Evolutionary conservation across 73 alveolate genomes (phyloP).

Genomic region (Blepharisma stoltei): DNA sequence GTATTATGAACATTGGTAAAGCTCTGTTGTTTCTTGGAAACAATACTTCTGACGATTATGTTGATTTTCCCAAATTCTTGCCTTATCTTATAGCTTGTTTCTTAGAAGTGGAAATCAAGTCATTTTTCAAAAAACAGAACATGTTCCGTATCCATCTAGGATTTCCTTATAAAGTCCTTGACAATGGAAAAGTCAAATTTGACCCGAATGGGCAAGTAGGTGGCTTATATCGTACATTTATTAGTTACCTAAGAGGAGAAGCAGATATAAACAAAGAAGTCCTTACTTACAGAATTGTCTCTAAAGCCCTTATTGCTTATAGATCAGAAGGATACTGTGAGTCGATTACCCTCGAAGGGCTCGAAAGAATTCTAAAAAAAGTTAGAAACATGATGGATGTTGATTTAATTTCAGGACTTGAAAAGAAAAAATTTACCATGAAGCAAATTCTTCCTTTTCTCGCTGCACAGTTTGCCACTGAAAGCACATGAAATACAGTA

Average conservation of each 20-base stretch:
- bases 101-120: background rate
- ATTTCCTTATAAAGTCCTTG: background rate
- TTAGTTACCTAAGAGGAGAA: constrained; percentile 11
- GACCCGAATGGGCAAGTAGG: background rate
- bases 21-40: background rate
- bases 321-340: constrained; percentile 2
- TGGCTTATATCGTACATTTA: background rate
- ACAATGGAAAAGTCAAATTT: background rate
- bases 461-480: background rate
- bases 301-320: background rate
- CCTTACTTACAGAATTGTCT: background rate
- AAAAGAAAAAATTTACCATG: constrained; percentile 5
- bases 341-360: background rate
- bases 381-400: background rate
- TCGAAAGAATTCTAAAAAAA: constrained; percentile 7
- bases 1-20: too few species aligned
- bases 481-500: background rate
- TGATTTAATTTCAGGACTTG: background rate
- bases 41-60: background rate
- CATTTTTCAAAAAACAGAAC: background rate
- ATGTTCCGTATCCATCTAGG: background rate
- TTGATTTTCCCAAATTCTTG: background rate
- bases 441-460: background rate
- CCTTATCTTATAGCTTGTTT: background rate
- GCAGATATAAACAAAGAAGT: background rate